Base-by-base conservation (phyloP, 331 rosid species). In the Pyracantha coccinea region DNA sequence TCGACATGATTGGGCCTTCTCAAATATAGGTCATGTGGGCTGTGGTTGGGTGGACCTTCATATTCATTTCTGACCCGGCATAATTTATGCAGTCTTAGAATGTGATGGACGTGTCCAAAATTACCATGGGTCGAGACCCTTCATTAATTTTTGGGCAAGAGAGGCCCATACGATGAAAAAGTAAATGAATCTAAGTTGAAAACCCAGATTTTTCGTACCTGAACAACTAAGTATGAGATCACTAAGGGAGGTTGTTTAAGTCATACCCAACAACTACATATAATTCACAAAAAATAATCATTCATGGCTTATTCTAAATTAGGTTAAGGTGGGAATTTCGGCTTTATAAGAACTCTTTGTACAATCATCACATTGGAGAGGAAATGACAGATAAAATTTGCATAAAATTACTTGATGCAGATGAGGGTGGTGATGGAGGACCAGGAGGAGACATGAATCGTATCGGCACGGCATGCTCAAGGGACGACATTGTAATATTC, bases 381-480 rank as follows among this genome's bases (percentile, higher is more conserved):
- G 44, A 38, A 38, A 38, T 38, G 44, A 38, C 44, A 38, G 44
- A 38, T 35, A 35, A 38, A 38, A 9, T 38, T 38, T 38, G 44
- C 44, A 38, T 9, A 38, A 41, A 41, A 41, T 41, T 41, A 41
- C 47, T 41, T 41, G 47, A 41, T 17, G 64, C 62, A 83, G 84
- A 72, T 17, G 81, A 74, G 5, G 75, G 59, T 7, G 79, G 20
- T 31, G 57, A 23, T 21, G 50, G 29, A n/a, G 75, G 77, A n/a
- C n/a, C 55, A 38, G 44, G 47, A 41, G 77, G 76, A 12, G 79
- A 68, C 29, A 53, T 14, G 84, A 77, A 80, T 35, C 76, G 78
- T 5, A 60, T 83, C 2, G 87, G 88, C 2, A 55, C 33, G 4
- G 73, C 7, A 23, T 89, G 97, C 66, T 86, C 91, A 4, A 83